A percentile compares a stretch with the other conserved stretches of the same genome.
Evolutionary conservation across 441 rosid genomes (phyloP).

Genomic region (Dalechampia spathulata): DNA sequence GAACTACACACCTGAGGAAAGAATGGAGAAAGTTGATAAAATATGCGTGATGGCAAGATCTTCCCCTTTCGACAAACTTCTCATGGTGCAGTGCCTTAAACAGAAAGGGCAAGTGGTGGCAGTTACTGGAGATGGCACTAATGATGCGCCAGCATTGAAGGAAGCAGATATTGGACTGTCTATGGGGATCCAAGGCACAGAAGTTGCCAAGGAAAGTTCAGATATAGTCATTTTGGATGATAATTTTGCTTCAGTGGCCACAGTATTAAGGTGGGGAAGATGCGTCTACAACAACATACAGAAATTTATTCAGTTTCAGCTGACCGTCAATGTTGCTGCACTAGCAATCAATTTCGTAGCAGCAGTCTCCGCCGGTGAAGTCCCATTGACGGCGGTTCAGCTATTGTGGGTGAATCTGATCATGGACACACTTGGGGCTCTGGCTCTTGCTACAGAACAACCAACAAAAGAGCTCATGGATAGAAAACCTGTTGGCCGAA

Average conservation of each 20-base stretch:
- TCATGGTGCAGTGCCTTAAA: constrained; percentile 44
- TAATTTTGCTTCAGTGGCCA: constrained; percentile 36
- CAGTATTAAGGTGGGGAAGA: constrained; percentile 43
- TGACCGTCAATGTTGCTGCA: constrained; percentile 41
- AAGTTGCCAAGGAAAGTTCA: constrained; percentile 49
- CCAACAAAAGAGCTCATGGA: constrained; percentile 40
- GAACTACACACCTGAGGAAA: constrained; percentile 30
- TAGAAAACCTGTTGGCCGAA: constrained; percentile 33
- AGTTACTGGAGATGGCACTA: constrained; percentile 50
- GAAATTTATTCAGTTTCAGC: constrained; percentile 52
- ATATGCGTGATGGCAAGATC: constrained; percentile 47
- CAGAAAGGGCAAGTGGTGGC: constrained; percentile 43
- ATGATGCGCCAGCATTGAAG: constrained; percentile 49
- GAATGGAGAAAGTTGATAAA: constrained; percentile 39
- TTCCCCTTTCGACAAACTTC: constrained; percentile 46
- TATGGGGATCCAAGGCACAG: constrained; percentile 56
- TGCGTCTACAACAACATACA: constrained; percentile 50
- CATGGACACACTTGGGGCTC: constrained; percentile 47
- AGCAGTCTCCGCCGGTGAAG: constrained; percentile 35
- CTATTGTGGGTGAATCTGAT: constrained; percentile 49
- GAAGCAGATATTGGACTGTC: constrained; percentile 51
- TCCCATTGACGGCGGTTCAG: constrained; percentile 46
- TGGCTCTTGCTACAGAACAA: constrained; percentile 41
- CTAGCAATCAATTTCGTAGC: constrained; percentile 40
- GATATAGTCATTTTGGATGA: constrained; percentile 46